Base-by-base conservation (phyloP, 805 yeast species). In the Sugiyamaella mastotermitis region DNA sequence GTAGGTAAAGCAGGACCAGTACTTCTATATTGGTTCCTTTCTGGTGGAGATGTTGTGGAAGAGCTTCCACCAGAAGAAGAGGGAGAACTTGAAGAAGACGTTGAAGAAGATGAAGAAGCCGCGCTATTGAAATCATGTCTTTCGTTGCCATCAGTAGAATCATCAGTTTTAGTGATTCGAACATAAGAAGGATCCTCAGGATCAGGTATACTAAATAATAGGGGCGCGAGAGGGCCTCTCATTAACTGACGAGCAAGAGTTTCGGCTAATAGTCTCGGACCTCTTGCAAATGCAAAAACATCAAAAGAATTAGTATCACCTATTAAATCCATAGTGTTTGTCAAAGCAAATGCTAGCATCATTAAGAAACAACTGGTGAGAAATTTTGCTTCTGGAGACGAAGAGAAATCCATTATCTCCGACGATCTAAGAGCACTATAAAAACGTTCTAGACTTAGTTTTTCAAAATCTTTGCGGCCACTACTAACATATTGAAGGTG, bases 331-430 rank as follows among this genome's bases (percentile, higher is more conserved):
- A 37, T 20, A 15, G 34, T 13, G 27, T 45, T 45, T 13, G 33
- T 38, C 17, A 48, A 42, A 2, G 40, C 40, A 37, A 37, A 44
- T 11, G 46, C 40, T 31, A 45, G 34, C 38, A 43, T 40, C 47
- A 43, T 46, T 18, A 48, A 26, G 19, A 48, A 42, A 27, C 41
- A 36, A 9, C 40, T 23, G 16, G 41, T 22, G 8, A 40, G 32
- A 23, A 45, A 45, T 28, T 22, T 18, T 4, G 38, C 40, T 34
- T 48, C 51, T 4, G 32, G 16, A 6, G 22, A 14, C 5, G 19
- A 13, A 5, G 38, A 20, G 23, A 41, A 11, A 14, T 30, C 35
- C 18, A 33, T 30, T 17, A 22, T 21, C 21, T 41, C 23, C 13
- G 41, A 45, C 24, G 30, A 16, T 18, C 25, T 15, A 40, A 45